These are phyloP conservation scores for Dalbergia oliveri DNA, from an alignment of 306 rosid species.

Conservation along the genomic window DNA sequence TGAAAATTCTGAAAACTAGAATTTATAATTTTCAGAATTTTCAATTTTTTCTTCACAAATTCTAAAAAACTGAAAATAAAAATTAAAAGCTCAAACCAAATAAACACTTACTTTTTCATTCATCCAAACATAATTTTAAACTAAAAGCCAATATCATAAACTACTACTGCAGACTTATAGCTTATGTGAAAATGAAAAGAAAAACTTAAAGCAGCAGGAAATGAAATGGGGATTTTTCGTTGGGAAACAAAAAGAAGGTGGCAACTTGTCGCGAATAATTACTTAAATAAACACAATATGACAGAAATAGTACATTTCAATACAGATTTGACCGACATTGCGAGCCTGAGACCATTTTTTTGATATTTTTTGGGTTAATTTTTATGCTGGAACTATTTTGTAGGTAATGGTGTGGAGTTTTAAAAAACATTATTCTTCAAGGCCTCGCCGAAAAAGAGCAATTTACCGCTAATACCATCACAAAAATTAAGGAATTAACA, in stretches of 20 bases:
- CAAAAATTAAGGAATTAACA: conserved; percentile 16
- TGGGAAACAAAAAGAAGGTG: background rate
- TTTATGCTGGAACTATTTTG: background rate
- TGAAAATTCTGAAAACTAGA: too few species aligned
- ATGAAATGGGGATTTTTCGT: background rate
- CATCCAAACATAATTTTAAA: too few species aligned
- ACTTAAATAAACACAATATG: conserved; percentile 9
- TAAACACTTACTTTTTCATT: too few species aligned
- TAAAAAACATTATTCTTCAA: background rate
- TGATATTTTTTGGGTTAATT: background rate
- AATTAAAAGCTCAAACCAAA: too few species aligned
- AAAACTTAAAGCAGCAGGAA: background rate
- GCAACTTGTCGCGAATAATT: background rate
- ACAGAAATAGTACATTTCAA: background rate
- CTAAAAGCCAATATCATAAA: too few species aligned
- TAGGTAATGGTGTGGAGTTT: background rate
- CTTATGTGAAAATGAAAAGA: too few species aligned
- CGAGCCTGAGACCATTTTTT: background rate
- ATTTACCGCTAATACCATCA: background rate
- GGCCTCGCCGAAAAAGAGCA: background rate
- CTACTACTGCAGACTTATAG: too few species aligned
- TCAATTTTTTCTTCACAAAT: too few species aligned
- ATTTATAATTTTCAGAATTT: too few species aligned
- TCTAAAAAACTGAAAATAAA: too few species aligned
- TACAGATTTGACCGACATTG: conserved; percentile 5